phyloP scores from a whole-genome alignment of 129 eudicot genomes.

The Chrysanthemum makinoi region DNA sequence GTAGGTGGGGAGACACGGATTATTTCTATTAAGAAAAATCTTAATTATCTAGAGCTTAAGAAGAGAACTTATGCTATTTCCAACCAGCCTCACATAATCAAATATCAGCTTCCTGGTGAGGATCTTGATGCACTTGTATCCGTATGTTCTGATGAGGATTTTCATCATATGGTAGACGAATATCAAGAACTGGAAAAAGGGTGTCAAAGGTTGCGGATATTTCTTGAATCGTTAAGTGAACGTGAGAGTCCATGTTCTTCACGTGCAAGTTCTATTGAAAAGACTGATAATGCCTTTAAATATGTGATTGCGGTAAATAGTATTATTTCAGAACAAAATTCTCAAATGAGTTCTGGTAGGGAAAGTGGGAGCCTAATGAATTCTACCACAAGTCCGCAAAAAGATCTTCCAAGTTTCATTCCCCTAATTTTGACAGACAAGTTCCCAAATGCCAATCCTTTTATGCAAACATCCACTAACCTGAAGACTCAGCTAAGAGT shows the following conservation, averaged over 20 bases:
- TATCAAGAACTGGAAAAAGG: slow-evolving; percentile 59
- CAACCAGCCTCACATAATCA: slow-evolving; percentile 56
- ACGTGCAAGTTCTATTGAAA: slow-evolving; percentile 39
- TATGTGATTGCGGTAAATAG: slow-evolving; percentile 67
- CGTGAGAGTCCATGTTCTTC: slow-evolving; percentile 42
- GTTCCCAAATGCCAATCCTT: slow-evolving; percentile 25
- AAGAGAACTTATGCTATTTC: slow-evolving; percentile 55
- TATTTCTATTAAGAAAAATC: slow-evolving; percentile 50
- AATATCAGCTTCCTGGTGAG: slow-evolving; percentile 78
- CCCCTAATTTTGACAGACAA: slow-evolving; percentile 24
- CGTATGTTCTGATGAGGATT: slow-evolving; percentile 77
- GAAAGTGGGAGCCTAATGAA: not conserved
- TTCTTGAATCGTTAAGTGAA: slow-evolving; percentile 54
- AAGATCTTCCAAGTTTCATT: slow-evolving; percentile 37
- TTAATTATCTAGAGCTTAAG: slow-evolving; percentile 51
- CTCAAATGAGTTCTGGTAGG: slow-evolving; percentile 39
- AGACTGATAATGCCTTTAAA: slow-evolving; percentile 41
- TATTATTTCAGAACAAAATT: slow-evolving; percentile 37
- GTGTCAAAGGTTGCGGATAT: slow-evolving; percentile 55
- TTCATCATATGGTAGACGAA: slow-evolving; percentile 76
- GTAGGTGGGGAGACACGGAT: slow-evolving; percentile 91
- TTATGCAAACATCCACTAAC: slow-evolving; percentile 17
- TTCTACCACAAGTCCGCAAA: slow-evolving; percentile 35
- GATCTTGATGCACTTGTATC: slow-evolving; percentile 84
- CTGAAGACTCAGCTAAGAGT: slow-evolving; percentile 24